These are phyloP conservation scores for Bryopsis sp. DNA, from an alignment of 139 green algal species.

Conservation along the genomic window DNA sequence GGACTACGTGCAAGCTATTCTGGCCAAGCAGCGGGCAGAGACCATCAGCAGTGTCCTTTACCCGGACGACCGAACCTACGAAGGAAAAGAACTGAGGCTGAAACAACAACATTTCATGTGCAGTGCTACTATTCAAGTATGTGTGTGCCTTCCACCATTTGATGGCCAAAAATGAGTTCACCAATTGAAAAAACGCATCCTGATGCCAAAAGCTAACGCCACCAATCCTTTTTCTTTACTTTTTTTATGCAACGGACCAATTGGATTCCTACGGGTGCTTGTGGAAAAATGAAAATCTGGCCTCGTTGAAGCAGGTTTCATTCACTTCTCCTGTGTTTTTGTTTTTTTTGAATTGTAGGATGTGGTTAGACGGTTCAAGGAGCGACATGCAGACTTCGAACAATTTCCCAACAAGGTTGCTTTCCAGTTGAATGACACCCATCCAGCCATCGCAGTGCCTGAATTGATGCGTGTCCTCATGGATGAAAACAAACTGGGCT, in stretches of 20 bases:
- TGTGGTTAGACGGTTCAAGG: constrained; percentile 72
- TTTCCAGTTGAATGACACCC: constrained; percentile 99
- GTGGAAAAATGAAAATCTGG: no score
- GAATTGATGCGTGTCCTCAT: constrained; percentile 96
- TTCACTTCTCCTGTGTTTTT: neutral
- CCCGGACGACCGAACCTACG: constrained; percentile 92
- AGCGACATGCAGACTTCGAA: constrained; percentile 53
- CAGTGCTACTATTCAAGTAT: constrained; percentile 82
- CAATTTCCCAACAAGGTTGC: constrained; percentile 70
- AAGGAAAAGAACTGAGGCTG: constrained; percentile 95
- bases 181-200: no score
- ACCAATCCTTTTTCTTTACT: no score
- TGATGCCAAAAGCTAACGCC: no score
- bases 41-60: constrained; percentile 94
- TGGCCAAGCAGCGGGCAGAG: constrained; percentile 92
- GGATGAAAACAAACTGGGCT: constrained; percentile 83
- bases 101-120: constrained; percentile 99
- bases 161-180: constrained; percentile 6
- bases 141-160: neutral
- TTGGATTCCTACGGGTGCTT: constrained; percentile 3
- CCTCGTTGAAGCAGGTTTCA: no score
- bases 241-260: no score
- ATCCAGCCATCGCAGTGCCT: constrained; percentile 92
- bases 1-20: constrained; percentile 78
- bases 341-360: constrained; percentile 51